phyloP scores from a whole-genome alignment of 257 asterid species.

The Asclepias syriaca region DNA sequence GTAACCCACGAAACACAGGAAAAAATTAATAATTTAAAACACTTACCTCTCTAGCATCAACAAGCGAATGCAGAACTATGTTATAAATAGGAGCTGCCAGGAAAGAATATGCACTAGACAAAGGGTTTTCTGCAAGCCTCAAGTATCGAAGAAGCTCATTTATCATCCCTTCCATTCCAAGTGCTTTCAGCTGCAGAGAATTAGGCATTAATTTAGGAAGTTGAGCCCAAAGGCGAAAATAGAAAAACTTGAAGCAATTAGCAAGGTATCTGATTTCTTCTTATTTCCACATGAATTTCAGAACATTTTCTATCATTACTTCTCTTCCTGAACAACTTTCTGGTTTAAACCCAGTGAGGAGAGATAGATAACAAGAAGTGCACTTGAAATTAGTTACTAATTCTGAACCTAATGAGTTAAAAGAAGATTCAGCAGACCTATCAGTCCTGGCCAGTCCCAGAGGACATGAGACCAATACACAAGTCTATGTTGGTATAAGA shows the following conservation, averaged over 20 bases:
- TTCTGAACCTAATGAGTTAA: not conserved
- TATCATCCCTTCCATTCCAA: constrained; percentile 75
- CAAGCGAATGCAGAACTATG: constrained; percentile 66
- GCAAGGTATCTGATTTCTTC: not conserved
- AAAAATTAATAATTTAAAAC: constrained; percentile 18
- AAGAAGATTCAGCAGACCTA: not conserved
- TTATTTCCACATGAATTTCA: not conserved
- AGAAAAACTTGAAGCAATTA: not conserved
- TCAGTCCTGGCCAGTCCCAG: not conserved
- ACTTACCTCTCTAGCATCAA: constrained; percentile 69
- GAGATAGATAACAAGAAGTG: not conserved
- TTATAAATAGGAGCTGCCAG: constrained; percentile 48
- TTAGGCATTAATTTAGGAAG: constrained; percentile 9
- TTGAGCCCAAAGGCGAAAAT: not conserved
- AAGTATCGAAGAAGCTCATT: constrained; percentile 51
- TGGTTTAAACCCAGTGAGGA: not conserved
- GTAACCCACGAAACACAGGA: constrained; percentile 15
- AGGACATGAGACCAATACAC: not conserved
- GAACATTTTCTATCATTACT: not conserved
- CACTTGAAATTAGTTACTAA: not conserved
- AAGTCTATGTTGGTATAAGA: not conserved
- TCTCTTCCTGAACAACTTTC: not conserved
- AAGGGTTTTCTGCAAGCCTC: constrained; percentile 47
- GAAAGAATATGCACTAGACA: constrained; percentile 21
- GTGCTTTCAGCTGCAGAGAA: constrained; percentile 63